A percentile compares a stretch with the other conserved stretches of the same genome.
Conservation (phyloP, 257 asterid species). For the Handroanthus guayacan region DNA sequence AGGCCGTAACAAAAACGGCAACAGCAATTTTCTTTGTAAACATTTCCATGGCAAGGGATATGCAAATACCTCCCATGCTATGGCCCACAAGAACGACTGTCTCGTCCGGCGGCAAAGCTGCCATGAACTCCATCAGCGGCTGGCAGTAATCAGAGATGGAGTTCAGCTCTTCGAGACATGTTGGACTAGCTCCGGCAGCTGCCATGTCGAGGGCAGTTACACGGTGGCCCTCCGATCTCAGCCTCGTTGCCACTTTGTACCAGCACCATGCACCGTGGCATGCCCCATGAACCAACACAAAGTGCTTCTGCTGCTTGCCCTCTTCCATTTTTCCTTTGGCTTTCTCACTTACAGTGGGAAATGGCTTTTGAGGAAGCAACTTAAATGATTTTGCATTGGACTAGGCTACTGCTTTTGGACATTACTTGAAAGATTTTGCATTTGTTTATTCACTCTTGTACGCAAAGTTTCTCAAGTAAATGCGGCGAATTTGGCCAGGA, state of each 20-base stretch:
- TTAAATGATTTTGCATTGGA: not conserved
- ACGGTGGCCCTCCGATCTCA: conserved; percentile 46
- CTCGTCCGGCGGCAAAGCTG: conserved; percentile 39
- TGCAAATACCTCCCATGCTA: conserved; percentile 50
- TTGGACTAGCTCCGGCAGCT: conserved; percentile 46
- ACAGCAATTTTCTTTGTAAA: conserved; percentile 42
- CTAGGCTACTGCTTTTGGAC: not conserved
- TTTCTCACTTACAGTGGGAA: not conserved
- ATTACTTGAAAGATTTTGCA: not conserved
- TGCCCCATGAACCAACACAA: conserved; percentile 58
- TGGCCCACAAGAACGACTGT: conserved; percentile 54
- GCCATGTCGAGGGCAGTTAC: conserved; percentile 63
- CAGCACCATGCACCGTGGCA: conserved; percentile 69
- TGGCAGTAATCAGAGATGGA: conserved; percentile 43
- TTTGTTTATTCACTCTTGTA: not conserved
- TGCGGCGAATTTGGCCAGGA: not conserved
- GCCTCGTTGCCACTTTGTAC: conserved; percentile 50
- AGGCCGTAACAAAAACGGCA: conserved; percentile 49
- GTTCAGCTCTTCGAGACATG: conserved; percentile 35
- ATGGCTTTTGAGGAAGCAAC: not conserved
- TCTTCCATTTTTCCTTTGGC: conserved; percentile 34
- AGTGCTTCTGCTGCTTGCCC: conserved; percentile 40
- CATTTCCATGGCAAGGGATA: conserved; percentile 52
- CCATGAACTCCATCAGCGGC: conserved; percentile 50
- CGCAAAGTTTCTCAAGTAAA: not conserved